Evolutionary conservation across 495 filamentous ascomycete genomes (phyloP).

Genomic region (Mycothermus thermophilus): DNA sequence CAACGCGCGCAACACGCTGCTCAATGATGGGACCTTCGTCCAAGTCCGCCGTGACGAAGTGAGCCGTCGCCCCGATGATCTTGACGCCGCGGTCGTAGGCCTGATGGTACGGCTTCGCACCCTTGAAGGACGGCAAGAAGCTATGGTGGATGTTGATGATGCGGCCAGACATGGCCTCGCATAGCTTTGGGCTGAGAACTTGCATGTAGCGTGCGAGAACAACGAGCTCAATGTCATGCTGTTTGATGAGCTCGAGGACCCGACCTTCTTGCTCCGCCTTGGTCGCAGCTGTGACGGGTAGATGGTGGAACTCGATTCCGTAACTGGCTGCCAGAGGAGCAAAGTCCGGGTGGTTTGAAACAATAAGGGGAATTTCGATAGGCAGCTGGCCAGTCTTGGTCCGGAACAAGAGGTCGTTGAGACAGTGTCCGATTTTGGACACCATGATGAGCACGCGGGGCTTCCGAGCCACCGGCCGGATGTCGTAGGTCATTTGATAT

Average conservation of each 20-base stretch:
- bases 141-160: conserved; percentile 78
- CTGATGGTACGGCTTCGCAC: conserved; percentile 70
- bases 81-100: conserved; percentile 65
- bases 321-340: conserved; percentile 50
- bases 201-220: conserved; percentile 76
- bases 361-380: conserved; percentile 53
- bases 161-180: conserved; percentile 53
- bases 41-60: conserved; percentile 62
- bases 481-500: conserved; percentile 47
- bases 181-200: conserved; percentile 57
- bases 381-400: conserved; percentile 46
- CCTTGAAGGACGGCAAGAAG: conserved; percentile 69
- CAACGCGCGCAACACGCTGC: conserved; percentile 56
- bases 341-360: conserved; percentile 65
- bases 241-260: conserved; percentile 48
- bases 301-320: conserved; percentile 57
- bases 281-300: conserved; percentile 55
- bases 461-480: conserved; percentile 47
- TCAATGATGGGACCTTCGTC: conserved; percentile 72
- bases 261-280: conserved; percentile 52
- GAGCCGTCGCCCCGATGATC: conserved; percentile 65
- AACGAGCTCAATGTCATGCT: conserved; percentile 54
- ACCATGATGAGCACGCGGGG: conserved; percentile 66
- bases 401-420: conserved; percentile 69
- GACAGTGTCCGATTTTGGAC: conserved; percentile 66